Evolutionary conservation across 805 yeast species (phyloP).

Genomic region (Danielia oregonensis): DNA sequence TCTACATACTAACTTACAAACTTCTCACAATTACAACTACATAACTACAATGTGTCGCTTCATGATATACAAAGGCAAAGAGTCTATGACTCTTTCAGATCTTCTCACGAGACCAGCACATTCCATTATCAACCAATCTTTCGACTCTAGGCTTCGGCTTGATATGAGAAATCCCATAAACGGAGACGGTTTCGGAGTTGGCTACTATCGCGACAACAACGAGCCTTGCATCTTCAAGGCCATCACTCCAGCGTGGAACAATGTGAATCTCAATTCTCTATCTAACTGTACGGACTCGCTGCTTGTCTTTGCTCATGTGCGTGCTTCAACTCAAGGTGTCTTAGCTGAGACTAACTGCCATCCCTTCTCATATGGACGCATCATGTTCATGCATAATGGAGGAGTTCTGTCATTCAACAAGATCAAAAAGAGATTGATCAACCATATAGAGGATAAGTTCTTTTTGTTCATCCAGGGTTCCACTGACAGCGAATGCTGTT

Average conservation of each 20-base stretch:
- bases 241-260: constrained; percentile 98
- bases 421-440: constrained; percentile 70
- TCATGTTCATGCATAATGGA: constrained; percentile 98
- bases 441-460: constrained; percentile 74
- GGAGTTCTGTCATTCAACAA: constrained; percentile 69
- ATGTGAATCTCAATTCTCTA: constrained; percentile 78
- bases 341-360: constrained; percentile 95
- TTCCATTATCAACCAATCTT: constrained; percentile 93
- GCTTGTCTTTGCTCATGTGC: constrained; percentile 88
- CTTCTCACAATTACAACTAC: no score
- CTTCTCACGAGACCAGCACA: constrained; percentile 93
- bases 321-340: constrained; percentile 95
- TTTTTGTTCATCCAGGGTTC: constrained; percentile 84
- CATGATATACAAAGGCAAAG: constrained; percentile 86
- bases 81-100: constrained; percentile 81
- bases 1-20: no score
- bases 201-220: constrained; percentile 62
- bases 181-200: constrained; percentile 98
- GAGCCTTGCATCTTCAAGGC: constrained; percentile 94
- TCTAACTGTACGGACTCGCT: constrained; percentile 84
- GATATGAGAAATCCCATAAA: constrained; percentile 91
- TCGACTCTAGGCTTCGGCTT: constrained; percentile 81
- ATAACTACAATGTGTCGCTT: constrained; percentile 76
- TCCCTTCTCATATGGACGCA: constrained; percentile 82
- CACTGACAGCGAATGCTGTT: constrained; percentile 94